Evolutionary conservation across 1,284 basidiomycete genomes (phyloP).

Genomic region (Malassezia yamatoensis): DNA sequence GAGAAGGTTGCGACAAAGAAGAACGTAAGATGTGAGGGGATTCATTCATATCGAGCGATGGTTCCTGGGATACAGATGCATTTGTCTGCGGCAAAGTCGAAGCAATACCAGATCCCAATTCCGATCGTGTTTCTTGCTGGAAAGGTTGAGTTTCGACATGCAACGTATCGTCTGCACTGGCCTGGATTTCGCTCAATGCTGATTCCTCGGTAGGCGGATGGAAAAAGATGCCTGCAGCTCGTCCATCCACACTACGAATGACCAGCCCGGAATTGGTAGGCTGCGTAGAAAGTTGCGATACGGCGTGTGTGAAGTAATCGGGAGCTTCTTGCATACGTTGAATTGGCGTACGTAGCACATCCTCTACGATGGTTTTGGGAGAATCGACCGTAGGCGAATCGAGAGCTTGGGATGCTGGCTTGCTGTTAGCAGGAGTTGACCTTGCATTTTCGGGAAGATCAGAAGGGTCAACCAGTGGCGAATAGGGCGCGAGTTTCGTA

Average conservation of each 20-base stretch:
- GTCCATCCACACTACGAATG: constrained; percentile 81
- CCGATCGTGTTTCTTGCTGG: neutral
- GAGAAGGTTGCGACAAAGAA: neutral
- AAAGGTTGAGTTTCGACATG: neutral
- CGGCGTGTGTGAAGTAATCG: constrained; percentile 76
- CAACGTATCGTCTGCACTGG: neutral
- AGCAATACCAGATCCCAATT: neutral
- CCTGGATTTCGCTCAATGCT: neutral
- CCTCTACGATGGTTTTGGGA: neutral
- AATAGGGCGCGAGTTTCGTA: too few species aligned
- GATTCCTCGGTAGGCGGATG: constrained; percentile 54
- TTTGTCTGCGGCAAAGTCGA: neutral
- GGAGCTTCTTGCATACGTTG: constrained; percentile 1
- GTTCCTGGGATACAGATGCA: neutral
- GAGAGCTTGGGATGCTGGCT: neutral
- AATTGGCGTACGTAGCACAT: neutral
- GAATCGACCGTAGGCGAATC: neutral
- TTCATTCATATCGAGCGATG: neutral
- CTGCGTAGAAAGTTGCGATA: constrained; percentile 57
- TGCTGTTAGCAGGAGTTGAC: neutral
- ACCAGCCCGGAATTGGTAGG: constrained; percentile 68
- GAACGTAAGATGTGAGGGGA: too few species aligned
- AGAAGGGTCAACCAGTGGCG: neutral
- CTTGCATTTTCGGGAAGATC: neutral
- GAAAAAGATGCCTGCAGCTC: constrained; percentile 88